Evolutionary conservation across 2,329 filamentous ascomycete genomes (phyloP), one percentile per base, ranked within the genome.

Genomic region (Xylaria arbuscula): DNA sequence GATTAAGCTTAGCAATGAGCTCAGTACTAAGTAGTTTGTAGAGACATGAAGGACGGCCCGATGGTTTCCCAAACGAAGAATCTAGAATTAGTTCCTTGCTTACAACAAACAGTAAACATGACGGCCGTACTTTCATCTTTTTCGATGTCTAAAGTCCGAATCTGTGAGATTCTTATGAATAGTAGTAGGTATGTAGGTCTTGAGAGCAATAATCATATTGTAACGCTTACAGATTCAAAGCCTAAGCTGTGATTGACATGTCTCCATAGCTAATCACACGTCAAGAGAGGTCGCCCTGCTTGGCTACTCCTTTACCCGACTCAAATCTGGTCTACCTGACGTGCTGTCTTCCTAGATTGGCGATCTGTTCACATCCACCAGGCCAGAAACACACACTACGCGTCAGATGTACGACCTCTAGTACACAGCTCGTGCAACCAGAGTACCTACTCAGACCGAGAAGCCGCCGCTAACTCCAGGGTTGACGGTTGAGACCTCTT

Each of bases 371-470:
- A 34, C 62, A 24, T 17, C 6, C 28, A 36, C 22, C n/a, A 13
- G 7, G 15, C 9, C 13, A 36, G 22, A 42, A 47, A 42, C 19
- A 57, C 38, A 57, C 55, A 10, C n/a, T 40, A 40, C 63, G 50
- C 48, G 56, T 61, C 48, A 53, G 48, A 65, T 60, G 51, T 55
- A 55, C 55, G 38, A 65, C 55, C 9, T 54, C 47, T 15, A 36
- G 34, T 55, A 9, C 57, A 22, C 22, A 3, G 34, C 24, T 66
- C 40, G 45, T 17, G 50, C 47, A 50, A 61, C 40, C 38, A 22
- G n/a, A 55, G 5, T 54, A 9, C 22, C 48, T 32, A 10, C 57
- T 34, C 56, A 61, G 34, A 48, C 63, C 56, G 40, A 61, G 32
- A 24, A 55, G 38, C 56, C 32, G 55, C 56, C 48, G 62, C 24